Percentiles rank a stretch among this genome's conserved stretches.
Conservation (phyloP, 805 yeast genomes). For the Pichia exigua region DNA sequence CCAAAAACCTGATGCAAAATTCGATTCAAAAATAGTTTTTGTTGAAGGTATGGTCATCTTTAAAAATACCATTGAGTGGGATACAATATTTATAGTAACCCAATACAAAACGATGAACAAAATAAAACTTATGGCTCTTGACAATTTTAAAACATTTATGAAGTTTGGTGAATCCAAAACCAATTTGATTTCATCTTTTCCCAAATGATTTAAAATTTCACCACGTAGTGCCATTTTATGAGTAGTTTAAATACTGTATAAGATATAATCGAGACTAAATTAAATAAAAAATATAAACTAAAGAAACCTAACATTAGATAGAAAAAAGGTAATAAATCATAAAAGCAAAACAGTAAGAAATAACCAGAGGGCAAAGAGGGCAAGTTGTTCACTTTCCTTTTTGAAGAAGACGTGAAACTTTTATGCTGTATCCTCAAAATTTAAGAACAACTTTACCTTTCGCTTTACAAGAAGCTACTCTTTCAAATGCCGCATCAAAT, state of each 20-base stretch:
- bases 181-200: conserved; percentile 1
- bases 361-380: not conserved
- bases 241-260: too few relatives aligned
- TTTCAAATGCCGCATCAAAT: conserved; percentile 42
- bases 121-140: conserved; percentile 18
- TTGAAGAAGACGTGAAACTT: conserved; percentile 1
- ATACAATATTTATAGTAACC: conserved; percentile 13
- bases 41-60: conserved; percentile 20
- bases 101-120: conserved; percentile 16
- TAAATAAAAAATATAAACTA: not conserved
- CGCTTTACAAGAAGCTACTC: conserved; percentile 38
- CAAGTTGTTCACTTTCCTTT: not conserved
- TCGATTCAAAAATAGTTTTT: conserved; percentile 14
- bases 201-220: conserved; percentile 9
- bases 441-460: conserved; percentile 56
- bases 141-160: conserved; percentile 7
- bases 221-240: conserved; percentile 2
- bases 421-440: conserved; percentile 13
- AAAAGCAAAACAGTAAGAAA: not conserved
- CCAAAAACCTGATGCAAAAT: conserved; percentile 28
- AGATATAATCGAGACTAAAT: not conserved
- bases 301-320: not conserved
- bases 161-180: conserved; percentile 1
- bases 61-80: conserved; percentile 12
- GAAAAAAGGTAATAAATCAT: too few relatives aligned